A percentile compares a stretch with the other conserved stretches of the same genome.
These are phyloP conservation scores for Calycina marina DNA, from an alignment of 2,329 filamentous ascomycete genomes.

Conservation along the genomic window DNA sequence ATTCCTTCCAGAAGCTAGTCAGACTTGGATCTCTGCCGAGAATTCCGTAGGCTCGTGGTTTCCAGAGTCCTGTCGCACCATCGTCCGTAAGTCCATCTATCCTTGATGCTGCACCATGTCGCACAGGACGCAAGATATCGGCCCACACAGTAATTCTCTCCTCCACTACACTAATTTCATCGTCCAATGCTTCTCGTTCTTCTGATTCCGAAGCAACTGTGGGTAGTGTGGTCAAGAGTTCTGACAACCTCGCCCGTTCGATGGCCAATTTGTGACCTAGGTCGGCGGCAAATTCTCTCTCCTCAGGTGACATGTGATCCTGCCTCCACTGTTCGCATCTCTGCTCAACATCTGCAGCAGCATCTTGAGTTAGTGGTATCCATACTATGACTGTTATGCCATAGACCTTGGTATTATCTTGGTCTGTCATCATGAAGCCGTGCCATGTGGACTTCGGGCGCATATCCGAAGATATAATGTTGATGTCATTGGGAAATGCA, in stretches of 20 bases:
- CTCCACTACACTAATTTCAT: slow-evolving; percentile 88
- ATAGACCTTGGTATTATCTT: slow-evolving; percentile 82
- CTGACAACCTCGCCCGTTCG: slow-evolving; percentile 80
- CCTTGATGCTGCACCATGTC: slow-evolving; percentile 89
- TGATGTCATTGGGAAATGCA: slow-evolving; percentile 95
- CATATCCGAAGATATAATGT: slow-evolving; percentile 89
- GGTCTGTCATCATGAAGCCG: slow-evolving; percentile 93
- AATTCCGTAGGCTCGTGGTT: slow-evolving; percentile 83
- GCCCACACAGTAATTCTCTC: slow-evolving; percentile 97
- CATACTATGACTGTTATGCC: slow-evolving; percentile 86
- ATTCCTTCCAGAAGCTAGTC: slow-evolving; percentile 96
- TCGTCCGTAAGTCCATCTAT: slow-evolving; percentile 84
- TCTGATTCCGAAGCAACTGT: slow-evolving; percentile 65
- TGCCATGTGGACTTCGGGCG: slow-evolving; percentile 95
- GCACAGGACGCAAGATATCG: slow-evolving; percentile 79
- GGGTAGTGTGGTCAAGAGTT: slow-evolving; percentile 71
- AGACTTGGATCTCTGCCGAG: slow-evolving; percentile 71
- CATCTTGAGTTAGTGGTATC: slow-evolving; percentile 69
- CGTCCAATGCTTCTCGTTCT: slow-evolving; percentile 73
- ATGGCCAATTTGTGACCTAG: slow-evolving; percentile 74
- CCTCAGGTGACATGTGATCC: slow-evolving; percentile 75
- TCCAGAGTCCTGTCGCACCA: slow-evolving; percentile 92
- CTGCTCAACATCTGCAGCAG: slow-evolving; percentile 70
- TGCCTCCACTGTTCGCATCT: slow-evolving; percentile 78
- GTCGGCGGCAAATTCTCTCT: slow-evolving; percentile 83